Conservation (phyloP, 1,139 yeast species). For the Geotrichum cucujoidarum region DNA sequence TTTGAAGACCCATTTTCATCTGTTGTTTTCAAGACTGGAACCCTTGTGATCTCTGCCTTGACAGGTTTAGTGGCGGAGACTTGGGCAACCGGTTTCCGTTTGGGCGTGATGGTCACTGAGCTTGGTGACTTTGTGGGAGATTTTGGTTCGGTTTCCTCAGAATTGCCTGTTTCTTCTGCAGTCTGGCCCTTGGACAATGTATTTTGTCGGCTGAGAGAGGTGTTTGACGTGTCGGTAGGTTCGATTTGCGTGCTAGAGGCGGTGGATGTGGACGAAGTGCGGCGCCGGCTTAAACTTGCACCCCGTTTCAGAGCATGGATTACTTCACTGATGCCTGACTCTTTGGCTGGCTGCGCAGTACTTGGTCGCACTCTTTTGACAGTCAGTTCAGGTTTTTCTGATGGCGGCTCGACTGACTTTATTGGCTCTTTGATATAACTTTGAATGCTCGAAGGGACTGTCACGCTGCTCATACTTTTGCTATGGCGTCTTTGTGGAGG, state of each 20-base stretch:
- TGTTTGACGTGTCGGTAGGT: conserved; percentile 1
- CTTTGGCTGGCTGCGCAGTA: no score
- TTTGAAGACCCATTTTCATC: background rate
- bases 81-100: conserved; percentile 2
- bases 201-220: conserved; percentile 1
- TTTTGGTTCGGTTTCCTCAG: conserved; percentile 1
- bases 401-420: no score
- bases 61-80: background rate
- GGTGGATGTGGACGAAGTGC: conserved; percentile 13
- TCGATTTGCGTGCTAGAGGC: background rate
- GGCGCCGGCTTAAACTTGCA: conserved; percentile 10
- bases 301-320: conserved; percentile 15
- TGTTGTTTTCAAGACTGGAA: conserved; percentile 9
- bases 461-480: conserved; percentile 35
- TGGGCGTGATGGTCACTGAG: conserved; percentile 15
- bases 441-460: conserved; percentile 12
- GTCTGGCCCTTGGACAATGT: background rate
- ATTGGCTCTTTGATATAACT: conserved; percentile 1
- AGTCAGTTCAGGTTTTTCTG: no score
- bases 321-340: no score
- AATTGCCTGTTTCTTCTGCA: background rate
- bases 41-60: background rate
- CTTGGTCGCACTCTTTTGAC: no score
- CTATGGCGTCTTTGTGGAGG: conserved; percentile 29
- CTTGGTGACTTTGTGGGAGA: conserved; percentile 15